Conservation (phyloP, 352 stramenopile genomes). For the Pythium brachiatum region DNA sequence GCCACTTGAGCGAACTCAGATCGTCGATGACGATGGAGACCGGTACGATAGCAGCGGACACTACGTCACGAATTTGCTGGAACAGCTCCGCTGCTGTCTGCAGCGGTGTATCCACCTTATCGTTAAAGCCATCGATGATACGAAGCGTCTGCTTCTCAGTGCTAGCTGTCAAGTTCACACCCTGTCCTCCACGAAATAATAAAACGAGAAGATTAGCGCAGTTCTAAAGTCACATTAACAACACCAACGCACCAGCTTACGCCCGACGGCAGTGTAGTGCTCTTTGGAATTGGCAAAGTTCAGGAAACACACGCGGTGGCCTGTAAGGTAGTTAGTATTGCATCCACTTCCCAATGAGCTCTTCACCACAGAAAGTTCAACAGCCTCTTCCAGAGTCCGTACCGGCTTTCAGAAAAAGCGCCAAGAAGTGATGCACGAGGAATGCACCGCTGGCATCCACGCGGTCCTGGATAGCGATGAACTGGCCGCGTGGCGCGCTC, state of each 20-base stretch:
- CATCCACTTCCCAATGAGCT: not conserved
- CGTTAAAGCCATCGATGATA: slow-evolving; percentile 41
- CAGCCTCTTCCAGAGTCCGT: not conserved
- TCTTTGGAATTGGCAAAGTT: slow-evolving; percentile 44
- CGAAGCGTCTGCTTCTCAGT: slow-evolving; percentile 37
- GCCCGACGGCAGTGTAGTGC: slow-evolving; percentile 59
- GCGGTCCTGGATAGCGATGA: slow-evolving; percentile 57
- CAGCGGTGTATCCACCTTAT: not conserved
- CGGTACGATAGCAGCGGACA: slow-evolving; percentile 31
- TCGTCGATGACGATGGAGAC: slow-evolving; percentile 69
- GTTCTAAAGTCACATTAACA: slow-evolving; percentile 1
- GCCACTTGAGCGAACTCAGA: slow-evolving; percentile 56
- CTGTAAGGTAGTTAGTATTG: slow-evolving; percentile 14
- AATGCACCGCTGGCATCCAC: slow-evolving; percentile 55
- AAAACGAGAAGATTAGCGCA: not conserved
- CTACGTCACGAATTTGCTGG: slow-evolving; percentile 35
- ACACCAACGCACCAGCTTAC: slow-evolving; percentile 53
- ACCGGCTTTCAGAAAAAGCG: slow-evolving; percentile 72
- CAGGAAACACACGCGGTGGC: slow-evolving; percentile 63
- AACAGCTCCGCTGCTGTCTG: slow-evolving; percentile 28
- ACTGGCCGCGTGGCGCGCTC: slow-evolving; percentile 44
- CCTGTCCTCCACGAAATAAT: slow-evolving; percentile 26
- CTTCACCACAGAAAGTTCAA: not conserved
- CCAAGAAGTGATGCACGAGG: slow-evolving; percentile 69
- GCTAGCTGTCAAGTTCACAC: slow-evolving; percentile 45